These are phyloP conservation scores for Chrysoporthe cubensis DNA, from an alignment of 2,329 filamentous ascomycete genomes.

Conservation along the genomic window DNA sequence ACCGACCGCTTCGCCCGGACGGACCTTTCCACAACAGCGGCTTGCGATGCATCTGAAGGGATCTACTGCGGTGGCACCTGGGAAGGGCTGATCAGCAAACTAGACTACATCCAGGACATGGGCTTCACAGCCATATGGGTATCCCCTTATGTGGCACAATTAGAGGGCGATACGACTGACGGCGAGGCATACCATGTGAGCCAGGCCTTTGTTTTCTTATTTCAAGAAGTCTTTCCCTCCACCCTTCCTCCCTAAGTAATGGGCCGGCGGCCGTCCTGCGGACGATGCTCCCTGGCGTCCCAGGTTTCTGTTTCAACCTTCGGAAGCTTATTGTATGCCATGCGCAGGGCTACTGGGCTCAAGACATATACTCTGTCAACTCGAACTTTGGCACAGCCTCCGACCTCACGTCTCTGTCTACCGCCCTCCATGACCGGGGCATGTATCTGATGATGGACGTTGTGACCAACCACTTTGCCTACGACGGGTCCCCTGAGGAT, in stretches of 20 bases:
- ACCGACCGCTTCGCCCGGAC: conserved; percentile 48
- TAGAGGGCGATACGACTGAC: conserved; percentile 44
- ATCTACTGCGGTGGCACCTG: conserved; percentile 55
- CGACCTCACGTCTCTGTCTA: conserved; percentile 53
- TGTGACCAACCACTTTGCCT: conserved; percentile 62
- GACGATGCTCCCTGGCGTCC: neutral
- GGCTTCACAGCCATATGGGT: conserved; percentile 50
- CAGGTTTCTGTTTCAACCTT: neutral
- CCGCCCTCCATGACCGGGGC: conserved; percentile 54
- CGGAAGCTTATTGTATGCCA: conserved; percentile 16
- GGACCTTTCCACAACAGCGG: conserved; percentile 41
- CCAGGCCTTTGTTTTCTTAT: neutral
- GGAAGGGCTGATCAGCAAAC: conserved; percentile 48
- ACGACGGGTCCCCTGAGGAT: conserved; percentile 47
- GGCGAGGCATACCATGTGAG: conserved; percentile 36
- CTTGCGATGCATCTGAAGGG: conserved; percentile 36
- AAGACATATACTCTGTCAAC: conserved; percentile 54
- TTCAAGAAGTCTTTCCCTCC: no score
- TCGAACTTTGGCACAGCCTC: conserved; percentile 52
- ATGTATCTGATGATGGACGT: conserved; percentile 63
- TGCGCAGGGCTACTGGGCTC: conserved; percentile 56
- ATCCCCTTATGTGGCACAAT: conserved; percentile 48
- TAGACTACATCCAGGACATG: conserved; percentile 54
- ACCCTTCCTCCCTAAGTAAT: neutral
- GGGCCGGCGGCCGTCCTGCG: no score